Base-by-base conservation (phyloP, 2,329 filamentous ascomycete species). In the Fusarium paranaense region DNA sequence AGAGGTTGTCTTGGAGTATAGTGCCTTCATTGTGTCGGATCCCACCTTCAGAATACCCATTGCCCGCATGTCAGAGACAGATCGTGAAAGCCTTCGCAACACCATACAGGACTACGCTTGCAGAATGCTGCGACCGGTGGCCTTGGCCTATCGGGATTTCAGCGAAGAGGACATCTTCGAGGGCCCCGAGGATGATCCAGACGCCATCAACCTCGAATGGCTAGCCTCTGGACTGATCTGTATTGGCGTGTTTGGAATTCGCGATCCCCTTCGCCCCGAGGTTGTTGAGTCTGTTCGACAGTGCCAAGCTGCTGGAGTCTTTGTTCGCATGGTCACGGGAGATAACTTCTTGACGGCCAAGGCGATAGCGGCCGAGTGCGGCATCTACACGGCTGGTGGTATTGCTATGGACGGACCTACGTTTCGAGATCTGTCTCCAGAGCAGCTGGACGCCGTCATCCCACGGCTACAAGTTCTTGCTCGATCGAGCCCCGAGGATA, bases 41-140 rank as follows among this genome's bases (percentile, higher is more conserved):
- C 84, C 90, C 0, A 84, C 77, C 0, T 80, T 77, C 6, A 78
- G 78, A 9, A 66, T 82, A 2, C 76, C 77, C 0, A 75, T 78
- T 6, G 76, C 70, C 3, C 74, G 79, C 4, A 72, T 84, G 3
- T 78, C 78, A 1, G 79, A 81, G n/a, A 76, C 80, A 1, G 78
- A 80, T n/a, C 78, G 81, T 5, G 71, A 73, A 22, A 79, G 78
- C 45, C 77, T 84, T 20, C 75, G 79, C n/a, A 76, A 74, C 18
- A 82, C 80, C 1, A 84, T 84, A 10, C 75, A 81, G 11, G 78
- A 79, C 14, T 94, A 94, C 77, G 93, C 93, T 2, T 88, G 88
- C 8, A 88, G 90, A 10, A 93, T 92, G 66, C 87, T 96, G 14
- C 90, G 94, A 57, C 95, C 93, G 0, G 95, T 96, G 63, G 93